A percentile compares a stretch with the other conserved stretches of the same genome.
Conservation (phyloP, 371 early-diverging fungal species). For the Actinomortierella wolfii region DNA sequence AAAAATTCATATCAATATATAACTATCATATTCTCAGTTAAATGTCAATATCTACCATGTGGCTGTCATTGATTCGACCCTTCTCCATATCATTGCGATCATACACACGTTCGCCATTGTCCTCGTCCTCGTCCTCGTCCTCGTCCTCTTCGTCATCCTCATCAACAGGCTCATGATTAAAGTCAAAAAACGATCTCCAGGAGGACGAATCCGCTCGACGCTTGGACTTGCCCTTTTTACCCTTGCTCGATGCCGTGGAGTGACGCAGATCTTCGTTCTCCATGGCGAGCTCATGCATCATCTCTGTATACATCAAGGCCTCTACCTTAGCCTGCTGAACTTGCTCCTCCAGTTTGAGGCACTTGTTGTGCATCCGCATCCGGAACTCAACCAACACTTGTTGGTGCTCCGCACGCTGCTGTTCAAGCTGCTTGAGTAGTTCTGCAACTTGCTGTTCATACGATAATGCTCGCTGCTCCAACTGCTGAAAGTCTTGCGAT, state of each 20-base stretch:
- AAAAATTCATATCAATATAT: too few relatives aligned
- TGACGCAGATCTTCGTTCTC: slow-evolving; percentile 36
- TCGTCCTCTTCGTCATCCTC: not conserved
- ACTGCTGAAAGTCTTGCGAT: slow-evolving; percentile 18
- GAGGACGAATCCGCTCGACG: too few relatives aligned
- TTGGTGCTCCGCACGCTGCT: slow-evolving; percentile 12
- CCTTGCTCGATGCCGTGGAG: slow-evolving; percentile 14
- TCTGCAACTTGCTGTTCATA: slow-evolving; percentile 21
- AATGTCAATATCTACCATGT: slow-evolving; percentile 27
- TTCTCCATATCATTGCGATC: not conserved
- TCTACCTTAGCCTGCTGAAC: slow-evolving; percentile 43
- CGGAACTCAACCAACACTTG: slow-evolving; percentile 11
- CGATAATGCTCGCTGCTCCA: slow-evolving; percentile 13
- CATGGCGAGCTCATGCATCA: slow-evolving; percentile 41
- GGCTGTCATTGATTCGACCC: slow-evolving; percentile 15
- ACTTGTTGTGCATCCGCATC: slow-evolving; percentile 12
- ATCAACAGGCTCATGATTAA: not conserved
- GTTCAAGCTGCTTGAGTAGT: slow-evolving; percentile 11
- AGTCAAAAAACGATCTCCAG: too few relatives aligned
- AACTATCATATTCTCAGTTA: not conserved
- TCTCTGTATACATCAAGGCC: slow-evolving; percentile 31
- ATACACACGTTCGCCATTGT: slow-evolving; percentile 1
- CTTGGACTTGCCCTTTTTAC: not conserved
- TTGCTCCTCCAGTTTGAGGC: slow-evolving; percentile 19
- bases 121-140: not conserved